phyloP scores from a whole-genome alignment of 176 grass and related monocot genomes.

The Saccharum officinarum region DNA sequence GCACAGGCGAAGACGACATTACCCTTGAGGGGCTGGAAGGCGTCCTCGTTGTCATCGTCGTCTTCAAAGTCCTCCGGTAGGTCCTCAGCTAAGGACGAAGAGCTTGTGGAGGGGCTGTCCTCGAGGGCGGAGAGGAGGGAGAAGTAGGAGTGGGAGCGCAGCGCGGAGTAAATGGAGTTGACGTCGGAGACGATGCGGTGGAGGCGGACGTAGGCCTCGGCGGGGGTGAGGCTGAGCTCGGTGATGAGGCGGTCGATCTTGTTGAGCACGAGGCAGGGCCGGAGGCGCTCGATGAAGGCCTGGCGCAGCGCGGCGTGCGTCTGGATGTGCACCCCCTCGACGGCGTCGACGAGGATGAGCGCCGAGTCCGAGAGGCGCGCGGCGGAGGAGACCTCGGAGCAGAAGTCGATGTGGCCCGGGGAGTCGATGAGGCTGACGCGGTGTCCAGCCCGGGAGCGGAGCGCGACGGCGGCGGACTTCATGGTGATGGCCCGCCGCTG shows the following conservation, averaged over 20 bases:
- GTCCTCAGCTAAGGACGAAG: slow-evolving; percentile 37
- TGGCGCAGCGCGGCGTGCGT: slow-evolving; percentile 83
- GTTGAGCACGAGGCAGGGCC: slow-evolving; percentile 90
- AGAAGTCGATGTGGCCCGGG: slow-evolving; percentile 96
- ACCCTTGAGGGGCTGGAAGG: slow-evolving; percentile 84
- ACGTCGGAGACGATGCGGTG: slow-evolving; percentile 66
- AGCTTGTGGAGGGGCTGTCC: slow-evolving; percentile 38
- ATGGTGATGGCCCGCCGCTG: slow-evolving; percentile 87
- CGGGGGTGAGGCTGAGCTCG: slow-evolving; percentile 71
- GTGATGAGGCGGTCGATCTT: slow-evolving; percentile 93
- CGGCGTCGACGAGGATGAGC: slow-evolving; percentile 75
- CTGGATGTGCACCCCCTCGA: slow-evolving; percentile 90
- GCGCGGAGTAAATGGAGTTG: slow-evolving; percentile 74
- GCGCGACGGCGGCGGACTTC: slow-evolving; percentile 75
- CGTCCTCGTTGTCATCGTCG: slow-evolving; percentile 73
- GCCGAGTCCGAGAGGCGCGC: slow-evolving; percentile 76
- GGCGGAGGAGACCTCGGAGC: slow-evolving; percentile 87
- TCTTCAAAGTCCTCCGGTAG: slow-evolving; percentile 42
- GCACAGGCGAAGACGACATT: slow-evolving; percentile 89
- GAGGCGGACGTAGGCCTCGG: slow-evolving; percentile 76
- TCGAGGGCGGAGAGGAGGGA: slow-evolving; percentile 75
- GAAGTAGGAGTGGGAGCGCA: slow-evolving; percentile 85
- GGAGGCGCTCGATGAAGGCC: slow-evolving; percentile 82
- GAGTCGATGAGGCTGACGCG: slow-evolving; percentile 91
- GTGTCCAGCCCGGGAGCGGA: slow-evolving; percentile 43